Base-by-base conservation (phyloP, 306 rosid species). In the Prunus mira region DNA sequence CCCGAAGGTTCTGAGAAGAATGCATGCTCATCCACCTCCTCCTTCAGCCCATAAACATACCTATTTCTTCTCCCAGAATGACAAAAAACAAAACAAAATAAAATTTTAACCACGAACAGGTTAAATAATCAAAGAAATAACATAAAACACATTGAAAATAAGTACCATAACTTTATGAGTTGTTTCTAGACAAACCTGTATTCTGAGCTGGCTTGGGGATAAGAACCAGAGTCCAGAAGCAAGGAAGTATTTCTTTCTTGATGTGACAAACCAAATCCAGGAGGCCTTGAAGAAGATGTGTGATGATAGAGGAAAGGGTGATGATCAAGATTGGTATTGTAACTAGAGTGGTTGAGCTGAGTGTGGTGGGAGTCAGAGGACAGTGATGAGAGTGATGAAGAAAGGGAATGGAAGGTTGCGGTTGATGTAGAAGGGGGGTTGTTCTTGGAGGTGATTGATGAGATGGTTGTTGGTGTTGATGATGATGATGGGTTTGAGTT, bases 1-100 rank as follows among this genome's bases (percentile, higher is more conserved):
- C 94, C 91, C 56, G 96, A 88, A 46, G 98, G 93, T 77, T 95
- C 97, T 2, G 96, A 89, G 88, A 92, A 95, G 88, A 95, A 92
- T 71, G 88, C 89, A 82, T 89, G 92, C 76, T 92, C 98, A 81
- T 84, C 94, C 56, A 85, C 93, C 65, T 89, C 95, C 72, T 90
- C 97, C 76, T 82, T 94, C 81, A 86, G 76, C 69, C 93, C 95
- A 83, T 87, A 87, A 70, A 76, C 85, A 76, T 82, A 83, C 86
- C 96, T 86, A 83, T 76, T 82, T 81, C 88, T 92, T 86, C 83
- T 47, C 55, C 52, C 70, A 65, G 34, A 20, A 60, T 45, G n/a
- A 49, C 58, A 38, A 30, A 50, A 58, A 27, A 54, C 18, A 2
- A 60, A 49, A 49, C 19, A 38, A 28, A 72, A 80, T 4, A 38